Evolutionary conservation across 345 rosid genomes (phyloP).

Genomic region (Punica granatum): DNA sequence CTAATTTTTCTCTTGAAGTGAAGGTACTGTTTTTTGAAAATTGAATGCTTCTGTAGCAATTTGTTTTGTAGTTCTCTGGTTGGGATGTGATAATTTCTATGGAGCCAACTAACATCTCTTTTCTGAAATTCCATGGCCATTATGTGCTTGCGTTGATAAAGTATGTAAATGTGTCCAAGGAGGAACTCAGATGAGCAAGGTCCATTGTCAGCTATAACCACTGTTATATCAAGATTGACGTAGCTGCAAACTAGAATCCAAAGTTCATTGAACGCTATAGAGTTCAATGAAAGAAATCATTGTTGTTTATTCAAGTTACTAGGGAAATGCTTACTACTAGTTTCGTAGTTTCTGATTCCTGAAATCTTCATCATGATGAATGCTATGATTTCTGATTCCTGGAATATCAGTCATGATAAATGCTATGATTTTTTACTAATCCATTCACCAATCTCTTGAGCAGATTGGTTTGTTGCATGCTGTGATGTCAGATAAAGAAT

Average conservation of each 20-base stretch:
- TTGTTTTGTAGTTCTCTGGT: not conserved
- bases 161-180: not conserved
- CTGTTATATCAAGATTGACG: not conserved
- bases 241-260: not conserved
- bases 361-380: not conserved
- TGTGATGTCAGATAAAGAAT: constrained; percentile 88
- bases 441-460: constrained; percentile 15
- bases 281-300: not conserved
- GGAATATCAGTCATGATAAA: too few species aligned
- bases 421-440: not conserved
- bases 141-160: not conserved
- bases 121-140: not conserved
- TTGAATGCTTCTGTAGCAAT: not conserved
- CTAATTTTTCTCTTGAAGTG: constrained; percentile 80
- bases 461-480: constrained; percentile 88
- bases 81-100: not conserved
- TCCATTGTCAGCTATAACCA: not conserved
- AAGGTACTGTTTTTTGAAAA: constrained; percentile 44
- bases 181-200: not conserved
- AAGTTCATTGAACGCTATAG: not conserved
- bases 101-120: not conserved
- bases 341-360: not conserved
- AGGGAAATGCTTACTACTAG: not conserved
- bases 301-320: not conserved
- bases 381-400: not conserved